A percentile compares a stretch with the other conserved stretches of the same genome.
These are phyloP conservation scores for Withania somnifera DNA, from an alignment of 305 asterid species.

Conservation along the genomic window DNA sequence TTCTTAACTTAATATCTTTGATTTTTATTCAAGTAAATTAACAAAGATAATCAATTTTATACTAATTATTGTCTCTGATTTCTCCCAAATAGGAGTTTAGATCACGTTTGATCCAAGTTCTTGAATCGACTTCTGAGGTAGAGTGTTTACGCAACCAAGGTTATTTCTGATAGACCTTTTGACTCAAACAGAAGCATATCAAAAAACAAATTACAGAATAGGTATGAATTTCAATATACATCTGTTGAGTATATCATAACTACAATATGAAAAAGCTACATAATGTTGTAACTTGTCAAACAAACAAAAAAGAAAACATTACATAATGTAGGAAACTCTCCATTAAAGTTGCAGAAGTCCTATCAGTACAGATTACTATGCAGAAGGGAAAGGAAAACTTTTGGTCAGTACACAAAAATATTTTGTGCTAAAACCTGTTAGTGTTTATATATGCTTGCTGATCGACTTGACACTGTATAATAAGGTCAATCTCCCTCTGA, in stretches of 20 bases:
- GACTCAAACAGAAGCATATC: too few relatives aligned
- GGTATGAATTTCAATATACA: background rate
- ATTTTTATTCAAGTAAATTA: too few relatives aligned
- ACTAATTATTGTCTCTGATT: too few relatives aligned
- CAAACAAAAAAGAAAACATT: background rate
- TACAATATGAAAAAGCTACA: background rate
- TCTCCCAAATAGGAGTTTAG: too few relatives aligned
- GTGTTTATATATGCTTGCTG: background rate
- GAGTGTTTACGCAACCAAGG: too few relatives aligned
- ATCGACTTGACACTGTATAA: background rate
- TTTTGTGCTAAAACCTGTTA: background rate
- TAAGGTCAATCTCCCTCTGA: conserved; percentile 36
- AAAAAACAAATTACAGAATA: too few relatives aligned
- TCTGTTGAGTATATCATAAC: background rate
- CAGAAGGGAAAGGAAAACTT: background rate
- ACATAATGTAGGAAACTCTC: background rate
- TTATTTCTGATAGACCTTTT: too few relatives aligned
- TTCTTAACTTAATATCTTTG: too few relatives aligned
- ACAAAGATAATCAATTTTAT: too few relatives aligned
- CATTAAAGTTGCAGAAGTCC: background rate
- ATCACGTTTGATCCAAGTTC: too few relatives aligned
- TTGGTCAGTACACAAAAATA: background rate
- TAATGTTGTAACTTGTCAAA: background rate
- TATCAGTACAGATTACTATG: background rate
- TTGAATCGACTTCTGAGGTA: too few relatives aligned